Base-by-base conservation (phyloP, 2,329 filamentous ascomycete species). In the Anisogramma anomala region DNA sequence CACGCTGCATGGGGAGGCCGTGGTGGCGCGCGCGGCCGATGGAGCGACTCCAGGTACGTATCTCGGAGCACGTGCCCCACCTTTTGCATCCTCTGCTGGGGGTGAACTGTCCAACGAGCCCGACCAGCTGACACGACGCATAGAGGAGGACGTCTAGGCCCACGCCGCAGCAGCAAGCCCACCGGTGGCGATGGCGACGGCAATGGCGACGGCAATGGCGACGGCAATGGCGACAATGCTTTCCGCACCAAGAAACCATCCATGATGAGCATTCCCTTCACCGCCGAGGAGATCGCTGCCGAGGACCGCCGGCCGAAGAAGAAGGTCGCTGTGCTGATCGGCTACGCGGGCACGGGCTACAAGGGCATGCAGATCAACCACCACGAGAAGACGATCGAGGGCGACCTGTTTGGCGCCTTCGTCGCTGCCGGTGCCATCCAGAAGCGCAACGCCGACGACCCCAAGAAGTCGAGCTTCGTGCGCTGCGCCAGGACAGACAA, bases 401-500 rank as follows among this genome's bases (percentile, higher is more conserved):
- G 89, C 32, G 91, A 98, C 53, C 68, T 98, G 3, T 98, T 98
- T 65, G 76, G 78, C 23, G 91, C 91, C 3, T 89, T 98, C 52
- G 82, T 98, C 48, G 77, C 79, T 3, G 88, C 91, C 3, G 84
- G 88, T 14, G 88, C 91, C 28, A 94, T 98, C 47, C 93, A 88
- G 36, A 96, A 96, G 62, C 86, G 86, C 48, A 98, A 98, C 57
- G 91, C 91, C 17, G 80, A 94, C 53, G 91, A 98, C 57, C 91
- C 89, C 3, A 94, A 93, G 62, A 98, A 98, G 63, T 94, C 87
- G 2, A 88, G 86, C 39, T 74, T 98, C 34, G 84, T 94, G 40
- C 82, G 91, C 49, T 98, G 91, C 61, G 91, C 91, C 3, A 75
- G 91, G 49, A 98, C 91, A 0, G 91, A 98, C 65, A 98, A 96